Conservation (phyloP, 176 grass and related monocot genomes). For the Paspalum vaginatum region DNA sequence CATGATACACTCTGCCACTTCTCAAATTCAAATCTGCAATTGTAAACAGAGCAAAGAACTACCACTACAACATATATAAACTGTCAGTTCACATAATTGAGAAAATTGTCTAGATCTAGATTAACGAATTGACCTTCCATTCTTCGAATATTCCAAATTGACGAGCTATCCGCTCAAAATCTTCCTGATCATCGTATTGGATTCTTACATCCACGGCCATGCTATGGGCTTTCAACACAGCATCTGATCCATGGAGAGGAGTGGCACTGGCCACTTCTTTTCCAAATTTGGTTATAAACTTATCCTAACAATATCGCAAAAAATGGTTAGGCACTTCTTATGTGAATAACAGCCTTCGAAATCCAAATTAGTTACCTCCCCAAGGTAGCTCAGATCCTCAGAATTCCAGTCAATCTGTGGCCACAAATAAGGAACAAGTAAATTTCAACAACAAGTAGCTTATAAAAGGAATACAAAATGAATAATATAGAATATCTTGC, state of each 20-base stretch:
- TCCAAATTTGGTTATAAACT: conserved; percentile 65
- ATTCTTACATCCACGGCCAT: conserved; percentile 79
- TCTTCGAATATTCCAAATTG: conserved; percentile 99
- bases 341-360: conserved; percentile 7
- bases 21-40: conserved; percentile 12
- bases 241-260: conserved; percentile 69
- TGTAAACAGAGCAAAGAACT: conserved; percentile 19
- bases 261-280: conserved; percentile 73
- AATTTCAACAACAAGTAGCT: conserved; percentile 20
- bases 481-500: conserved; percentile 19
- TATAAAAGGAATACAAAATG: conserved; percentile 20
- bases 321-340: conserved; percentile 24
- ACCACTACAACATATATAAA: conserved; percentile 22
- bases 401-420: conserved; percentile 93
- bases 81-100: background rate
- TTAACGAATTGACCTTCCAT: conserved; percentile 77
- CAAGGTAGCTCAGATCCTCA: conserved; percentile 77
- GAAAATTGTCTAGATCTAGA: background rate
- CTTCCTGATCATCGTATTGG: conserved; percentile 68
- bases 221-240: conserved; percentile 65
- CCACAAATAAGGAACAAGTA: conserved; percentile 36
- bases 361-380: conserved; percentile 63
- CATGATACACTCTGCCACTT: background rate
- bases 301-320: conserved; percentile 56
- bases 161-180: conserved; percentile 86